Percentiles rank a stretch among this genome's conserved stretches.
Evolutionary conservation across 192 early-diverging fungal genomes (phyloP).

Genomic region (Coemansia sp.): DNA sequence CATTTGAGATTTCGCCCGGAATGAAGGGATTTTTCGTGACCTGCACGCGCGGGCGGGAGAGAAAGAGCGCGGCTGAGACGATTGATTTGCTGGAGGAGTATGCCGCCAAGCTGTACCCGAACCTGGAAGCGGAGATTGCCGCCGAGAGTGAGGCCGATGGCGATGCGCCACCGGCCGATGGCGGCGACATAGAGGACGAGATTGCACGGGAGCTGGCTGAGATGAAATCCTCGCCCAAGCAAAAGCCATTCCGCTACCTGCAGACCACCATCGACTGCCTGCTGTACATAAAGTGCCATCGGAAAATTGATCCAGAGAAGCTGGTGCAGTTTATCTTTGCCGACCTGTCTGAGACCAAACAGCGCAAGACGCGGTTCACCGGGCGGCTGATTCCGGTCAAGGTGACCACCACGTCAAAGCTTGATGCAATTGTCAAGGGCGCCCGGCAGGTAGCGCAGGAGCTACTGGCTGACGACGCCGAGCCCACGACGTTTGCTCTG

Average conservation of each 20-base stretch:
- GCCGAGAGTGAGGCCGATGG: slow-evolving; percentile 16
- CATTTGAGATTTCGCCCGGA: slow-evolving; percentile 46
- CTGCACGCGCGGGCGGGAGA: slow-evolving; percentile 40
- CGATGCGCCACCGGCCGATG: neutral
- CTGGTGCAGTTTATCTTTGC: slow-evolving; percentile 45
- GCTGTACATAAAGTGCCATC: slow-evolving; percentile 45
- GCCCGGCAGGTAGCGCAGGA: slow-evolving; percentile 26
- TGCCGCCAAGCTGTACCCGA: slow-evolving; percentile 37
- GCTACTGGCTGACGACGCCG: slow-evolving; percentile 43
- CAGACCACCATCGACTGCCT: slow-evolving; percentile 46
- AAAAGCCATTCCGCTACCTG: slow-evolving; percentile 40
- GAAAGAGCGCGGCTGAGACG: slow-evolving; percentile 37
- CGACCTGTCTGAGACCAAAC: slow-evolving; percentile 36
- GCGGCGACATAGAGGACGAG: slow-evolving; percentile 42
- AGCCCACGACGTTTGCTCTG: slow-evolving; percentile 49
- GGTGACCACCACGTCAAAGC: slow-evolving; percentile 36
- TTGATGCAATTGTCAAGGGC: slow-evolving; percentile 44
- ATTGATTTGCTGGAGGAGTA: slow-evolving; percentile 51
- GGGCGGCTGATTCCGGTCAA: slow-evolving; percentile 42
- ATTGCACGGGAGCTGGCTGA: slow-evolving; percentile 48
- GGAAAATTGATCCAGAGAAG: slow-evolving; percentile 36
- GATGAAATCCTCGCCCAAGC: slow-evolving; percentile 33
- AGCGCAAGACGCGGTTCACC: slow-evolving; percentile 46
- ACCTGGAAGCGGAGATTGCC: slow-evolving; percentile 35
- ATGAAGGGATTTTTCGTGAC: slow-evolving; percentile 53